Base-by-base conservation (phyloP, 345 rosid genomes). In the Salix exigua region DNA sequence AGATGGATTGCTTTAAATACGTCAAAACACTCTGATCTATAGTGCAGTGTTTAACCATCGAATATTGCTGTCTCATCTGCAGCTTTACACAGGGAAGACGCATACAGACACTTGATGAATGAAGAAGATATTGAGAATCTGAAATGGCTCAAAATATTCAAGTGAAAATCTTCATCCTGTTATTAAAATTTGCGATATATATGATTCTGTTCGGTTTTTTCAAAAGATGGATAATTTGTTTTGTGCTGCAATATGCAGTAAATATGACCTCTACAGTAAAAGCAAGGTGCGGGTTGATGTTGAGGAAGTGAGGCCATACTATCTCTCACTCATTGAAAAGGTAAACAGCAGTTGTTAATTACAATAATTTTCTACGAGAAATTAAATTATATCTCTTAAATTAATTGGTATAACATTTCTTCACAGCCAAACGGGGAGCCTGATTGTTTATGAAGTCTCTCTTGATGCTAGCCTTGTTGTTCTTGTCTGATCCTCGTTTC, bases 191-290 rank as follows among this genome's bases (percentile, higher is more conserved):
- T 46, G 51, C 14, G 2, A 1, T 46, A 0, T 14, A 14, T 14
- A 46, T 16, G 2, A 46, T 46, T 16, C 51, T 46, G 14, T 14
- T 14, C 46, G 1, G 13, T 12, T 40, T 9, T 9, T 42, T 42
- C 46, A 42, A 42, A 12, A 12, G 46, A 10, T 42, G 3, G 13
- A 42, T 11, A 35, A 18, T 38, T 1, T 53, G 33, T 25, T 26
- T 26, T 50, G 77, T 58, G 75, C 58, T 5, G 48, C 3, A 25
- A 18, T 67, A 18, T 81, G 58, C 91, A 91, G 97, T 85, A 93
- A 93, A 75, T 91, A 93, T 75, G 97, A 91, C n/a, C 85, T 93
- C 21, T 93, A 90, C 86, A 90, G 95, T 83, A 91, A 91, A 86
- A 90, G 95, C 87, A 91, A 88, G 82, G 91, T 90, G 60, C 89